These are phyloP conservation scores for Malus fusca DNA, from an alignment of 306 rosid species.

Conservation along the genomic window DNA sequence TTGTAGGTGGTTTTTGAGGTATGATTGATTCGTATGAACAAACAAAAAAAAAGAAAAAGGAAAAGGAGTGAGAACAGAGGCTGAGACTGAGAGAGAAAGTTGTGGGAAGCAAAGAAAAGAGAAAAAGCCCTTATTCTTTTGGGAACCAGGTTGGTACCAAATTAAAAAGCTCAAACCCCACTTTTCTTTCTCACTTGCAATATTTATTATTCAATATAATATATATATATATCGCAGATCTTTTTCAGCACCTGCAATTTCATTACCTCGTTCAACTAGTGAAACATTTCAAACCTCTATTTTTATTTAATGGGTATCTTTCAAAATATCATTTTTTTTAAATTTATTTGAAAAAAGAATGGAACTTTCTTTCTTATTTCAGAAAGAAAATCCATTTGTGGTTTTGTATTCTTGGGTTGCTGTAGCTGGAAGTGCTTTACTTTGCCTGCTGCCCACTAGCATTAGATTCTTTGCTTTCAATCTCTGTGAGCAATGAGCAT, in stretches of 20 bases:
- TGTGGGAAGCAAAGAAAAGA: slow-evolving; percentile 37
- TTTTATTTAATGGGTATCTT: slow-evolving; percentile 26
- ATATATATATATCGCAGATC: background rate
- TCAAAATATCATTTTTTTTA: slow-evolving; percentile 1
- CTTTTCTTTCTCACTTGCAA: slow-evolving; percentile 31
- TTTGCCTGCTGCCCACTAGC: slow-evolving; percentile 46
- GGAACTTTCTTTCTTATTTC: background rate
- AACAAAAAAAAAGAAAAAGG: slow-evolving; percentile 25
- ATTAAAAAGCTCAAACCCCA: slow-evolving; percentile 34
- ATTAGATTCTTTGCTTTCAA: slow-evolving; percentile 46
- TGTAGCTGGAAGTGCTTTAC: slow-evolving; percentile 47
- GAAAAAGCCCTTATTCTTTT: slow-evolving; percentile 46
- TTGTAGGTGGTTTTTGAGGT: slow-evolving; percentile 15
- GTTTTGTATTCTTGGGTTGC: slow-evolving; percentile 41
- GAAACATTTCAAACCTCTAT: slow-evolving; percentile 23
- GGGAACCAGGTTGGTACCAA: slow-evolving; percentile 45
- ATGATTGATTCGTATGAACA: slow-evolving; percentile 11
- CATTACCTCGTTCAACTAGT: slow-evolving; percentile 16
- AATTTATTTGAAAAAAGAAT: background rate
- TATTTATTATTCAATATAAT: slow-evolving; percentile 4
- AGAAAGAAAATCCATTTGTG: background rate
- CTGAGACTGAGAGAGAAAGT: slow-evolving; percentile 23
- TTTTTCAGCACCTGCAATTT: slow-evolving; percentile 15
- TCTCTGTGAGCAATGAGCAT: slow-evolving; percentile 29
- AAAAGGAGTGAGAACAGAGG: slow-evolving; percentile 9